Evolutionary conservation across 768 basidiomycete species (phyloP).

Genomic region (Piloderma croceum): DNA sequence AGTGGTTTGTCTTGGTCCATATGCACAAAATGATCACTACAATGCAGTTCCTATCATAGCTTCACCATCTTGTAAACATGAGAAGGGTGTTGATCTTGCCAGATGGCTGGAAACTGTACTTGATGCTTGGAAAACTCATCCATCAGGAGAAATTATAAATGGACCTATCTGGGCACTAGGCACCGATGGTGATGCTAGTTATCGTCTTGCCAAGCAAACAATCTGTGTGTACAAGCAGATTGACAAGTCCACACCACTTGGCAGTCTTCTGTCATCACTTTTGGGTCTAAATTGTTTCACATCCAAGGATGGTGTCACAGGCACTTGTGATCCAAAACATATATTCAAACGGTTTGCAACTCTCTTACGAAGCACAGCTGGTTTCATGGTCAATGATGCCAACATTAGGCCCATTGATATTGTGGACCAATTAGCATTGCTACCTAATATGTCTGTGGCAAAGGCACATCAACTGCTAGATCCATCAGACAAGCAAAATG

Average conservation of each 20-base stretch:
- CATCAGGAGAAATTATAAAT: conserved; percentile 14
- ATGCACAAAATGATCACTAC: conserved; percentile 19
- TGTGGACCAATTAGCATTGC: conserved; percentile 1
- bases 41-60: conserved; percentile 15
- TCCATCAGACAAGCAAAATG: conserved; percentile 19
- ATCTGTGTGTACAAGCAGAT: conserved; percentile 11
- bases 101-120: conserved; percentile 15
- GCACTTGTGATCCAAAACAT: conserved; percentile 27
- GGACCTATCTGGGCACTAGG: conserved; percentile 21
- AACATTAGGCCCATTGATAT: conserved; percentile 7
- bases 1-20: conserved; percentile 21
- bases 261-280: conserved; percentile 9
- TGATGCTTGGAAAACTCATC: conserved; percentile 11
- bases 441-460: conserved; percentile 5
- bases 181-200: conserved; percentile 26
- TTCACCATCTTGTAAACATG: conserved; percentile 21
- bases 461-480: conserved; percentile 10
- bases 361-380: conserved; percentile 12
- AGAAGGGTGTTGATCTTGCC: conserved; percentile 11
- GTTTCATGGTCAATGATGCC: conserved; percentile 14
- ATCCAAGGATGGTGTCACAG: conserved; percentile 12
- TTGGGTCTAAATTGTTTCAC: conserved; percentile 21
- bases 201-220: conserved; percentile 15
- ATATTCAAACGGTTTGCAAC: conserved; percentile 25
- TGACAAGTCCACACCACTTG: conserved; percentile 8